Conservation (phyloP, 2,329 filamentous ascomycete species). For the Coniochaeta sp. region DNA sequence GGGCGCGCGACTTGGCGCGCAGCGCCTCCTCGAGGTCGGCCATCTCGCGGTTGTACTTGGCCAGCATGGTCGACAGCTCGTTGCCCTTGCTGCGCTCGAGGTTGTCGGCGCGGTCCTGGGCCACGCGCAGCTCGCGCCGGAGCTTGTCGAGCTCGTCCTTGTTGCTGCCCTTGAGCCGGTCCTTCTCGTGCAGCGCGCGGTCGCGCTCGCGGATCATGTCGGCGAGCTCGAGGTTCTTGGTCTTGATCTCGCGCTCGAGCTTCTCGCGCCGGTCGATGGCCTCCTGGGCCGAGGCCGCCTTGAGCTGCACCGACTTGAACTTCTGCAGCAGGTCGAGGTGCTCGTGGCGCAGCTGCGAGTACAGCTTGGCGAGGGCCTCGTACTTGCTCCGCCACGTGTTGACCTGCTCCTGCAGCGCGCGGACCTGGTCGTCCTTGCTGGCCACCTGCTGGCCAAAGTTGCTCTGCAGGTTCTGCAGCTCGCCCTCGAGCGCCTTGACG, state of each 20-base stretch:
- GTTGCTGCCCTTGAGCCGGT: slow-evolving; percentile 76
- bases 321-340: slow-evolving; percentile 92
- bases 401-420: slow-evolving; percentile 88
- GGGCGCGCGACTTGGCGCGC: slow-evolving; percentile 74
- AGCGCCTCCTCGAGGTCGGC: slow-evolving; percentile 91
- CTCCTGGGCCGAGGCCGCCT: slow-evolving; percentile 94
- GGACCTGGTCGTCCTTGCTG: slow-evolving; percentile 92
- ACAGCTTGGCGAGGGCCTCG: slow-evolving; percentile 90
- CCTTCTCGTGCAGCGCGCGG: slow-evolving; percentile 86
- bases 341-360: slow-evolving; percentile 91
- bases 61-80: slow-evolving; percentile 87
- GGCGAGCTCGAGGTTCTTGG: slow-evolving; percentile 96
- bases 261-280: slow-evolving; percentile 93
- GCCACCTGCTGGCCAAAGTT: slow-evolving; percentile 79
- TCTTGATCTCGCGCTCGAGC: slow-evolving; percentile 95
- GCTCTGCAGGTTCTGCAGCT: slow-evolving; percentile 72
- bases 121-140: slow-evolving; percentile 87
- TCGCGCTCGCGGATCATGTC: slow-evolving; percentile 98
- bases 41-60: slow-evolving; percentile 96
- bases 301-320: slow-evolving; percentile 92
- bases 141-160: slow-evolving; percentile 93
- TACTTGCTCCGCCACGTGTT: slow-evolving; percentile 98
- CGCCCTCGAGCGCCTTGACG: slow-evolving; percentile 86
- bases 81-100: slow-evolving; percentile 89
- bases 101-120: slow-evolving; percentile 85